A percentile compares a stretch with the other conserved stretches of the same genome.
Conservation (phyloP, 495 filamentous ascomycete genomes). For the Evansstolkia leycettana region DNA sequence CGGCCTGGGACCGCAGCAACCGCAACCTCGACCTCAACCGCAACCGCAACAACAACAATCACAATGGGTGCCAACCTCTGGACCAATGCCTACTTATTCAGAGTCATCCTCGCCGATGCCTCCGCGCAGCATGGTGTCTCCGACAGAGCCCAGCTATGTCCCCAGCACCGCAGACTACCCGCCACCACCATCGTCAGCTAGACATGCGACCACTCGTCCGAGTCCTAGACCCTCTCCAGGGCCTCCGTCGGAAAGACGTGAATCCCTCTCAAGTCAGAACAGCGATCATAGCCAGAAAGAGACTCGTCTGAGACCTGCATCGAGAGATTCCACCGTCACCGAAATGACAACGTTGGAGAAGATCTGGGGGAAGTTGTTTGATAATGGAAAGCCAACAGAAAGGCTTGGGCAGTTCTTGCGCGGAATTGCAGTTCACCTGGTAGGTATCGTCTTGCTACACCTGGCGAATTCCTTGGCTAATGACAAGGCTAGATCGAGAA, state of each 20-base stretch:
- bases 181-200: slow-evolving; percentile 27
- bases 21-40: slow-evolving; percentile 17
- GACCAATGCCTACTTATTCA: slow-evolving; percentile 17
- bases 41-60: slow-evolving; percentile 12
- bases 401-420: slow-evolving; percentile 61
- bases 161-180: slow-evolving; percentile 27
- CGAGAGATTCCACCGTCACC: slow-evolving; percentile 31
- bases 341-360: slow-evolving; percentile 51
- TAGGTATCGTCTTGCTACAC: slow-evolving; percentile 24
- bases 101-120: slow-evolving; percentile 15
- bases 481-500: slow-evolving; percentile 51
- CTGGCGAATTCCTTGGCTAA: slow-evolving; percentile 9
- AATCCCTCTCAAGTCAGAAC: slow-evolving; percentile 22
- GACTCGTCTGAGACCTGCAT: slow-evolving; percentile 30
- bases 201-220: slow-evolving; percentile 12
- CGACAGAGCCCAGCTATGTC: slow-evolving; percentile 10
- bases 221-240: slow-evolving; percentile 12
- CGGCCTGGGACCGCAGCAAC: slow-evolving; percentile 19
- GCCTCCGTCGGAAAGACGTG: slow-evolving; percentile 11
- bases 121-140: slow-evolving; percentile 10
- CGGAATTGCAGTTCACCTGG: slow-evolving; percentile 68
- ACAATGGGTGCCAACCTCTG: slow-evolving; percentile 10
- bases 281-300: slow-evolving; percentile 20
- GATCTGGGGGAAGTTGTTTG: slow-evolving; percentile 71
- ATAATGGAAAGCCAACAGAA: slow-evolving; percentile 52